A percentile compares a stretch with the other conserved stretches of the same genome.
phyloP scores from a whole-genome alignment of 108 stramenopile species.

The Discostella stelligeroides region DNA sequence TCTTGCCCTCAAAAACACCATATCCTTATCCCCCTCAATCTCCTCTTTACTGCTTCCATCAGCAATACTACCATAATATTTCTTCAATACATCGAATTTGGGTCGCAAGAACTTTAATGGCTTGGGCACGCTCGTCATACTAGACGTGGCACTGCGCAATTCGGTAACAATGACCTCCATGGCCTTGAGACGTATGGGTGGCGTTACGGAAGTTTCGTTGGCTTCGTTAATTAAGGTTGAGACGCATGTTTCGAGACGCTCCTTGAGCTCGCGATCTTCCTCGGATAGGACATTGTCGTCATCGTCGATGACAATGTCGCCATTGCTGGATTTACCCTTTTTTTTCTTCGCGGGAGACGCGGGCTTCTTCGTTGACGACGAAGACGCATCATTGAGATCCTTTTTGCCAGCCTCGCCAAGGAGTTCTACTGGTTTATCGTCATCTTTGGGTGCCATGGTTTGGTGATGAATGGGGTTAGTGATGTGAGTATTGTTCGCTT shows the following conservation, averaged over 20 bases:
- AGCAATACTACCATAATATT: slow-evolving; percentile 61
- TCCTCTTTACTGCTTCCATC: slow-evolving; percentile 24
- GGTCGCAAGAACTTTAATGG: slow-evolving; percentile 98
- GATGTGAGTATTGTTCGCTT: background rate
- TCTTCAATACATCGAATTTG: slow-evolving; percentile 88
- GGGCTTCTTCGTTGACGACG: too few relatives aligned
- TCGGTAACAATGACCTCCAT: slow-evolving; percentile 91
- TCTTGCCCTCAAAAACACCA: slow-evolving; percentile 62
- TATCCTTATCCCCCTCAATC: slow-evolving; percentile 56
- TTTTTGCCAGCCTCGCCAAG: slow-evolving; percentile 35
- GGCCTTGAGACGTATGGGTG: slow-evolving; percentile 77
- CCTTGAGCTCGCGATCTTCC: slow-evolving; percentile 86
- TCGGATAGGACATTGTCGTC: slow-evolving; percentile 61
- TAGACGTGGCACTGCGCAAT: slow-evolving; percentile 88
- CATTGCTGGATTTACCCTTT: slow-evolving; percentile 27
- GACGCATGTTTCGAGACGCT: slow-evolving; percentile 88
- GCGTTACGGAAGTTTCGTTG: slow-evolving; percentile 73
- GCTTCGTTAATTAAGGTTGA: slow-evolving; percentile 73
- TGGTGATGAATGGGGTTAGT: background rate
- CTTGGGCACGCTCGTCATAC: slow-evolving; percentile 99
- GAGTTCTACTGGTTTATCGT: slow-evolving; percentile 47
- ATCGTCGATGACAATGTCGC: slow-evolving; percentile 31
- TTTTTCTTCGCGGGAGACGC: slow-evolving; percentile 5
- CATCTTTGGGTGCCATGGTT: slow-evolving; percentile 50
- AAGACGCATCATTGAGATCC: slow-evolving; percentile 12